Evolutionary conservation across 2,329 filamentous ascomycete genomes (phyloP).

Genomic region (Helotiales sp.): DNA sequence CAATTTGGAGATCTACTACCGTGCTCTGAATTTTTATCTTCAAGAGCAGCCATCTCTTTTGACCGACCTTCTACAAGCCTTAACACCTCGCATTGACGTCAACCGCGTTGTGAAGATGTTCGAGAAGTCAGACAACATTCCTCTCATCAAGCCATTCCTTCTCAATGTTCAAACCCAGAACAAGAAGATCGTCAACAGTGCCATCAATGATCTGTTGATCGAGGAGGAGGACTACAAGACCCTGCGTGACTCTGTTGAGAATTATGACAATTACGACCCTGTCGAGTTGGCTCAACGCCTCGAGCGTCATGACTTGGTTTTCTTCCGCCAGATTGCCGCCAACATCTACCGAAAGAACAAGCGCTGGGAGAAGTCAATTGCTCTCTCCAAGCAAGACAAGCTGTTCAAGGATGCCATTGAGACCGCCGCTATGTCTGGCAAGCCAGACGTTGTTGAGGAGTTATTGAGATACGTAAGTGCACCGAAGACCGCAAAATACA

Average conservation of each 20-base stretch:
- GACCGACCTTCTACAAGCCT: conserved; percentile 90
- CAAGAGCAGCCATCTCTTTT: conserved; percentile 95
- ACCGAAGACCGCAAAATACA: conserved; percentile 16
- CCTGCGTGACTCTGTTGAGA: conserved; percentile 93
- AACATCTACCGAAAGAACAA: conserved; percentile 99
- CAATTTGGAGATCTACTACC: conserved; percentile 99
- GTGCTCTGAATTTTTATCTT: conserved; percentile 94
- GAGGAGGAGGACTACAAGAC: conserved; percentile 99
- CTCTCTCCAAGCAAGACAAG: conserved; percentile 98
- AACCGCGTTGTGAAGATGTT: conserved; percentile 99
- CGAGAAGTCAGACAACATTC: conserved; percentile 96
- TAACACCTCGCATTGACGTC: conserved; percentile 94
- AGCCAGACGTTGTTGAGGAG: conserved; percentile 92
- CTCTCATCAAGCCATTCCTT: conserved; percentile 97
- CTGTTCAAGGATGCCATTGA: conserved; percentile 99
- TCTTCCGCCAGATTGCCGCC: conserved; percentile 98
- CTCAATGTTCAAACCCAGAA: conserved; percentile 96
- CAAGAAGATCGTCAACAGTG: conserved; percentile 97
- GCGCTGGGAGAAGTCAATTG: conserved; percentile 99
- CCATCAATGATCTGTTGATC: conserved; percentile 96
- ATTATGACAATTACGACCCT: conserved; percentile 98
- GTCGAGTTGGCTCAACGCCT: conserved; percentile 89
- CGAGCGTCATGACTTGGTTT: conserved; percentile 97
- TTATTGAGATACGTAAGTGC: conserved; percentile 91
- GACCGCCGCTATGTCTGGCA: conserved; percentile 89